phyloP scores from a whole-genome alignment of 305 asterid genomes.

The Solanum hybrid region DNA sequence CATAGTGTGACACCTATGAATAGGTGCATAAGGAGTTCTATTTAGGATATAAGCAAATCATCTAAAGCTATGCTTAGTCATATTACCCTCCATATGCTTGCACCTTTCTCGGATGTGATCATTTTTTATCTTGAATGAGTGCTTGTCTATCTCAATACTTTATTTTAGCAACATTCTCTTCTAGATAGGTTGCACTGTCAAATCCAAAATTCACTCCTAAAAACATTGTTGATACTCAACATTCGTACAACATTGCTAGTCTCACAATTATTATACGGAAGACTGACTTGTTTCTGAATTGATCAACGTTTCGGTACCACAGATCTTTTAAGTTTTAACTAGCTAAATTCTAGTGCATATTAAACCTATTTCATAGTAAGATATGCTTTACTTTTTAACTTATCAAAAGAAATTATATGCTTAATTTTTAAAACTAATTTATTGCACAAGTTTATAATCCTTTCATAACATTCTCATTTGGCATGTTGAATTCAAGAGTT shows the following conservation, averaged over 20 bases:
- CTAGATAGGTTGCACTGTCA: neutral
- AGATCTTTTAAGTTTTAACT: neutral
- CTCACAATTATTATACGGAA: neutral
- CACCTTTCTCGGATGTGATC: neutral
- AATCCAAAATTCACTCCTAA: neutral
- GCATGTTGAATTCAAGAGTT: neutral
- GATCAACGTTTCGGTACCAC: neutral
- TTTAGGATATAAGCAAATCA: neutral
- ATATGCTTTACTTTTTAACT: neutral
- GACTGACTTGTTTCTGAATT: neutral
- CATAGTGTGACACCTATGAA: neutral
- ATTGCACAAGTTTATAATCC: neutral
- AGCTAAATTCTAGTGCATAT: neutral
- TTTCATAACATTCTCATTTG: neutral
- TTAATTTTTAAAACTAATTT: neutral
- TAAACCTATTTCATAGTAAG: neutral
- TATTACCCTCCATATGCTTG: neutral
- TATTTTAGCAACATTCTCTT: neutral
- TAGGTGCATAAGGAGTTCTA: neutral
- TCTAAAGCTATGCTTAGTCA: neutral
- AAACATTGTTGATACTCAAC: neutral
- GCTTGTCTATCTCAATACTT: neutral
- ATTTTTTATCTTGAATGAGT: neutral
- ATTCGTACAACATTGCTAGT: neutral
- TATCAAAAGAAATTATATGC: neutral